Conservation (phyloP, 257 asterid species). For the Solanum habrochaites region DNA sequence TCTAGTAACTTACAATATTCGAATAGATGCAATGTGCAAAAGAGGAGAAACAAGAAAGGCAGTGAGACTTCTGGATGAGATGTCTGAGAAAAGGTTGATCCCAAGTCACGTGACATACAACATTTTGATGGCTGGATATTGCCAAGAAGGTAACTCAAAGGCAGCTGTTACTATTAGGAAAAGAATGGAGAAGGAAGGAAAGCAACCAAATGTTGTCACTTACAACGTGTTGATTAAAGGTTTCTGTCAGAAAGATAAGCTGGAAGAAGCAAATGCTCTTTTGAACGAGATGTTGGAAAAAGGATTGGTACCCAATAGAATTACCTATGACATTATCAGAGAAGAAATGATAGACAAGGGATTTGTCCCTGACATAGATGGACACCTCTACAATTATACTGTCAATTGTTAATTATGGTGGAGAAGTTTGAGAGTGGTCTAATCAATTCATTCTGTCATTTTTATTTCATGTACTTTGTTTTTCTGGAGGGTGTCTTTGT, state of each 20-base stretch:
- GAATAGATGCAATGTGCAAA: constrained; percentile 55
- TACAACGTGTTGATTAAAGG: constrained; percentile 74
- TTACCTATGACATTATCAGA: constrained; percentile 62
- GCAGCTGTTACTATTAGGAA: constrained; percentile 59
- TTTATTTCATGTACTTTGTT: not conserved
- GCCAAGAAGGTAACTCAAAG: constrained; percentile 44
- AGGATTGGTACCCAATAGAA: constrained; percentile 66
- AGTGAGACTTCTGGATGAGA: constrained; percentile 60
- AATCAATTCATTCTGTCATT: not conserved
- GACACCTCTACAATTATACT: constrained; percentile 48
- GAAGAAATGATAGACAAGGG: constrained; percentile 86
- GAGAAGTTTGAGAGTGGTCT: not conserved
- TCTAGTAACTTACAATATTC: constrained; percentile 60
- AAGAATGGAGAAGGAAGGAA: constrained; percentile 84
- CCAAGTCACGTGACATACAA: constrained; percentile 72
- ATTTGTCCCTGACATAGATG: constrained; percentile 72
- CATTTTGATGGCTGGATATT: constrained; percentile 55
- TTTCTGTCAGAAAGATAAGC: constrained; percentile 40
- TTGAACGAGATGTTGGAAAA: constrained; percentile 93
- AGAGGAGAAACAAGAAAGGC: constrained; percentile 54
- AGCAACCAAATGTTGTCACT: constrained; percentile 58
- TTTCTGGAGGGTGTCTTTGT: not conserved
- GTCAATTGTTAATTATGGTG: not conserved
- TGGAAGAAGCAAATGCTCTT: constrained; percentile 56
- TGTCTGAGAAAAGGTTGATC: constrained; percentile 39